phyloP scores from a whole-genome alignment of 202 grass and related monocot species.

The Alloteropsis angusta region DNA sequence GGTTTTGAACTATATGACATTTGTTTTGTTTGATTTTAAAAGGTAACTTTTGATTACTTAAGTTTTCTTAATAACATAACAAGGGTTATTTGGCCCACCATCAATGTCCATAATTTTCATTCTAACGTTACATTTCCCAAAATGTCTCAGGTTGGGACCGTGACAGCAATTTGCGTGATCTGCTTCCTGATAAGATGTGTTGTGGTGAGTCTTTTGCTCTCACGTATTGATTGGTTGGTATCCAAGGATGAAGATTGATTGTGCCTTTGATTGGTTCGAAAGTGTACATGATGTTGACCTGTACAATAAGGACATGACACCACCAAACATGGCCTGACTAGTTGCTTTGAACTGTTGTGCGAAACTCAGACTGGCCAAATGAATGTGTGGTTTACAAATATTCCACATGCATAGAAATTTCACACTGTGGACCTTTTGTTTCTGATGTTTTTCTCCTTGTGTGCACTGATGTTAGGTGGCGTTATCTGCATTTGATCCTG shows the following conservation, averaged over 20 bases:
- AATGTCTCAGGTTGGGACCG: slow-evolving; percentile 76
- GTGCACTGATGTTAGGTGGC: slow-evolving; percentile 40
- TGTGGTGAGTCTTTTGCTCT: slow-evolving; percentile 60
- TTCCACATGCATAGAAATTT: not conserved
- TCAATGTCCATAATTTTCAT: not conserved
- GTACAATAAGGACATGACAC: not conserved
- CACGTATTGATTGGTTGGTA: not conserved
- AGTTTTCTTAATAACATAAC: not conserved
- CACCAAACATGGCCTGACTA: not conserved
- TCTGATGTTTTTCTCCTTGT: slow-evolving; percentile 9
- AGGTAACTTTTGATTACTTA: not conserved
- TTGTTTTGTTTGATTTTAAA: not conserved
- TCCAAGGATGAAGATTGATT: not conserved
- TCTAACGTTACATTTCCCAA: slow-evolving; percentile 16
- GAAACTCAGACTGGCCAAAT: not conserved
- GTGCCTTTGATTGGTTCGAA: slow-evolving; percentile 1
- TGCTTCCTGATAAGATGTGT: slow-evolving; percentile 92
- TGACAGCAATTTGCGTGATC: slow-evolving; percentile 78
- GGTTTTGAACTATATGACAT: not conserved
- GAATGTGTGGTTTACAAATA: not conserved
- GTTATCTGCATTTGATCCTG: slow-evolving; percentile 66
- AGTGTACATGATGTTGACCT: slow-evolving; percentile 18
- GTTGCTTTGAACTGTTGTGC: slow-evolving; percentile 10
- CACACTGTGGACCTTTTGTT: not conserved
- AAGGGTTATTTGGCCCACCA: not conserved